Percentiles rank a stretch among this genome's conserved stretches.
These are phyloP conservation scores for Dittrichia graveolens DNA, from an alignment of 129 eudicot genomes.

Conservation along the genomic window DNA sequence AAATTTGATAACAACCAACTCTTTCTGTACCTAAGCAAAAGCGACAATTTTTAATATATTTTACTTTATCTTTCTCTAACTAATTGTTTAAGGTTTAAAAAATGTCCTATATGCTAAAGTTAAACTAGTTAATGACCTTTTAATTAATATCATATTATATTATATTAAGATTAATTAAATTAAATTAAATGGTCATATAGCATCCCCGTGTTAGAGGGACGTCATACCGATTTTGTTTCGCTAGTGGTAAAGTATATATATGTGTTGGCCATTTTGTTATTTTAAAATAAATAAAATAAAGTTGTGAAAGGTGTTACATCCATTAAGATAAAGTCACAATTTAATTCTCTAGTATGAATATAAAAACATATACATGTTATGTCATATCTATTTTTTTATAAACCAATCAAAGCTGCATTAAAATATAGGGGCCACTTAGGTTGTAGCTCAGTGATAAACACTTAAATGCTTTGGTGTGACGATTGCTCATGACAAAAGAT, in stretches of 20 bases:
- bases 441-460: too few relatives aligned
- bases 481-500: too few relatives aligned
- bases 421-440: too few relatives aligned
- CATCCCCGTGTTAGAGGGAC: background rate
- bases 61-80: background rate
- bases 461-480: too few relatives aligned
- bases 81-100: background rate
- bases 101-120: background rate
- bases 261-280: background rate
- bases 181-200: background rate
- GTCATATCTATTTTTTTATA: too few relatives aligned
- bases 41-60: background rate
- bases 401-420: too few relatives aligned
- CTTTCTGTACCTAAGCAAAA: slow-evolving; percentile 5
- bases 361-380: too few relatives aligned
- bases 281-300: background rate
- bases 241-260: background rate
- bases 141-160: background rate
- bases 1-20: too few relatives aligned
- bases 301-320: background rate
- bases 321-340: too few relatives aligned
- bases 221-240: background rate
- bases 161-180: too few relatives aligned
- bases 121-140: background rate
- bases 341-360: too few relatives aligned